Evolutionary conservation across 208 protist species (phyloP), one percentile per base, ranked within the genome.

Genomic region (Leishmania lainsoni): DNA sequence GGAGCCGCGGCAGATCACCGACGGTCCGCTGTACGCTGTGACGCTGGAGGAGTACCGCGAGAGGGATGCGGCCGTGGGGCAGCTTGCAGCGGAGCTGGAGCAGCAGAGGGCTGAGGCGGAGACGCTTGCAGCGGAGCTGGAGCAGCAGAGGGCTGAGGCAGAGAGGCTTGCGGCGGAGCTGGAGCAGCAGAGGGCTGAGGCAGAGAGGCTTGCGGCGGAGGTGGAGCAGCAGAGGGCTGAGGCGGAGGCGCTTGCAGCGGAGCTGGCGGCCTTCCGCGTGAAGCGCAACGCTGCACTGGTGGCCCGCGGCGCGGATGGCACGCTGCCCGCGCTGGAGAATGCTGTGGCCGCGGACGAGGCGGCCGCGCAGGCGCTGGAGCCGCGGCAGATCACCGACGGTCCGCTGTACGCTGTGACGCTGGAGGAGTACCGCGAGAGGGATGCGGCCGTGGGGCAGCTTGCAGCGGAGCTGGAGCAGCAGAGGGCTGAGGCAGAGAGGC

Each of bases 291-390:
- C 51, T 16, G 51, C 51, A 4, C 68, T 82, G 63, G 75, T 71
- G 65, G 79, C 74, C 45, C 82, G 79, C 75, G 83, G 71, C 54
- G 81, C 76, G 22, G 83, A 86, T 22, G 86, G 72, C 63, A 65
- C 84, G 84, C 80, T 88, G 80, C 58, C 74, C 59, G 79, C 75
- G 59, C 42, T 35, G n/a, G 78, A 78, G 70, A 75, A 58, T 12
- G 39, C 70, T 5, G 22, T 75, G 45, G 22, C 58, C 12, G 68
- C 35, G 56, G 78, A 51, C 26, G 74, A 17, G 48, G 42, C 52
- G 45, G 29, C n/a, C 1, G 76, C 74, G 35, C 42, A 22, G 29
- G 61, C 76, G 48, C 74, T 75, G 54, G 35, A 79, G 20, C 81
- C 83, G 17, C 35, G 17, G 35, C 14, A 69, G 35, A 42, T 42